Conservation (phyloP, 2,329 filamentous ascomycete genomes). For the Coniochaeta sp. region DNA sequence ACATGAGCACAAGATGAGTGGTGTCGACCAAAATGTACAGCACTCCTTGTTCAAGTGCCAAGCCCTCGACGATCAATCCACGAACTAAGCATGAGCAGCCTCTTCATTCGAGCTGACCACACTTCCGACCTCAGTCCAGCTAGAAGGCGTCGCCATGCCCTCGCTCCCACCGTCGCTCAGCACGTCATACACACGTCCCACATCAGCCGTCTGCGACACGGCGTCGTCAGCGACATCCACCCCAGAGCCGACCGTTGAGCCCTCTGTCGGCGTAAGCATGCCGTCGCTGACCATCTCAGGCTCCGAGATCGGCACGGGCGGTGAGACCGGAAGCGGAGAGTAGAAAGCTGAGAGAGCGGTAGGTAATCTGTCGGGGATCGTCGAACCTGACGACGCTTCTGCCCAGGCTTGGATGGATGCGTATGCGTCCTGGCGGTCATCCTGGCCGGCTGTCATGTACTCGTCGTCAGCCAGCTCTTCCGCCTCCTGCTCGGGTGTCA, state of each 20-base stretch:
- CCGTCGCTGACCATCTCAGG: slow-evolving; percentile 40
- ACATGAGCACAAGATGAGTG: too few species aligned
- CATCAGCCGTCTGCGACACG: slow-evolving; percentile 27
- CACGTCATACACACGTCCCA: slow-evolving; percentile 40
- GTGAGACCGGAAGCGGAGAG: slow-evolving; percentile 50
- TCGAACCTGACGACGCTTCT: slow-evolving; percentile 32
- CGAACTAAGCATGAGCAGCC: background rate
- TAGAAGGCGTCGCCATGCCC: slow-evolving; percentile 51
- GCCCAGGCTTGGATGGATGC: slow-evolving; percentile 60
- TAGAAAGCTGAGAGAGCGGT: slow-evolving; percentile 36
- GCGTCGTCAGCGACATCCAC: slow-evolving; percentile 38
- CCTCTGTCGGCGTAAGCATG: slow-evolving; percentile 50
- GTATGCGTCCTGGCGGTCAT: slow-evolving; percentile 39
- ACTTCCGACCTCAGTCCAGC: slow-evolving; percentile 60
- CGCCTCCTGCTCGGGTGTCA: background rate
- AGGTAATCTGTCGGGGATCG: slow-evolving; percentile 8
- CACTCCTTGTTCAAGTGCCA: too few species aligned
- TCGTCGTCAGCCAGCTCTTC: slow-evolving; percentile 31
- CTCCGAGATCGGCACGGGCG: slow-evolving; percentile 41
- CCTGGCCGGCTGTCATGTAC: slow-evolving; percentile 44
- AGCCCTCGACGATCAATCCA: background rate
- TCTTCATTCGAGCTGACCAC: slow-evolving; percentile 36
- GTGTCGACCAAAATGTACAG: too few species aligned
- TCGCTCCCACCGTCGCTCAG: slow-evolving; percentile 47
- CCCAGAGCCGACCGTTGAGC: slow-evolving; percentile 44